These are phyloP conservation scores for Canavalia gladiata DNA, from an alignment of 306 rosid genomes.

Conservation along the genomic window DNA sequence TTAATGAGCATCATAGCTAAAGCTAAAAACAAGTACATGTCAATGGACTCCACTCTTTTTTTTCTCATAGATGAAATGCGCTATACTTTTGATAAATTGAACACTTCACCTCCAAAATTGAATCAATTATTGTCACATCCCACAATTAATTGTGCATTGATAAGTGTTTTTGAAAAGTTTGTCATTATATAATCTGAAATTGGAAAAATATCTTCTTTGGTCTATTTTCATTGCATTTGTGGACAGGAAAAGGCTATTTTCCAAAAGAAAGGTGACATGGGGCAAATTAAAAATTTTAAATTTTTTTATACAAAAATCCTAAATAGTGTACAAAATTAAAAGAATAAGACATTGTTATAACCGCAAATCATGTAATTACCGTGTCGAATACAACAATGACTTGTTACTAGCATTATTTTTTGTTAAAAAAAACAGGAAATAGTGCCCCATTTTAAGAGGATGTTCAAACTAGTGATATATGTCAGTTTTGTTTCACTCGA, in stretches of 20 bases:
- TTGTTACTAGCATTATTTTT: background rate
- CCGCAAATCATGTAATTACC: background rate
- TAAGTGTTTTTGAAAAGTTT: background rate
- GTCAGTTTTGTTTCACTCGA: too few relatives aligned
- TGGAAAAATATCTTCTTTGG: background rate
- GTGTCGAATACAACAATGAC: background rate
- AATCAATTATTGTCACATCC: conserved; percentile 16
- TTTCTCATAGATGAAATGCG: too few relatives aligned
- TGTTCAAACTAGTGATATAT: too few relatives aligned
- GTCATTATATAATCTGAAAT: background rate
- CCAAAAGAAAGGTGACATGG: background rate
- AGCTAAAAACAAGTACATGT: conserved; percentile 3
- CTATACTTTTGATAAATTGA: background rate
- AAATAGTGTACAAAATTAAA: background rate
- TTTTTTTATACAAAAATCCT: too few relatives aligned
- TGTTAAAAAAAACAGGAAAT: too few relatives aligned
- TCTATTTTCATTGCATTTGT: background rate
- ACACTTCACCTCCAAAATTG: conserved; percentile 20
- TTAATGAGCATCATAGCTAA: conserved; percentile 30
- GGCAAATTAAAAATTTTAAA: background rate
- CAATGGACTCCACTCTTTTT: background rate
- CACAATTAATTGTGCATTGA: background rate
- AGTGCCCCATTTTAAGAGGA: too few relatives aligned
- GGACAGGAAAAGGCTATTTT: background rate
- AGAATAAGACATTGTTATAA: background rate